Conservation (phyloP, 2,329 filamentous ascomycete species). For the Aureobasidium lini region DNA sequence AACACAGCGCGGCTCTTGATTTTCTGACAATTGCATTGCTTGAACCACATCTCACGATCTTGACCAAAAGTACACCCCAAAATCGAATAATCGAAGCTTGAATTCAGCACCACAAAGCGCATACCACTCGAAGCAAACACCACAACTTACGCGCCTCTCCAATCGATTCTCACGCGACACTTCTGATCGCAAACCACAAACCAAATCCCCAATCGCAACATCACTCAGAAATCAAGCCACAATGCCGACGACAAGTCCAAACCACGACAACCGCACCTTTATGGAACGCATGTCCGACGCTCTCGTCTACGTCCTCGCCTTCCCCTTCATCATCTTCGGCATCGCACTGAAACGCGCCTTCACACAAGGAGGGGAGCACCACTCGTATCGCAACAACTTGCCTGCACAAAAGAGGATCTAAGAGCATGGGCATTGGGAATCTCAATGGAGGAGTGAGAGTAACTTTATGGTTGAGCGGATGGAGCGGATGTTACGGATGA, state of each 20-base stretch:
- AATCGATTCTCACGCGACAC: background rate
- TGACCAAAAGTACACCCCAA: background rate
- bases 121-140: background rate
- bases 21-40: background rate
- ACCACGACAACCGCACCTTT: constrained; percentile 6
- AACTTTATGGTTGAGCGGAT: background rate
- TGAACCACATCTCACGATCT: too few relatives aligned
- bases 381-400: constrained; percentile 16
- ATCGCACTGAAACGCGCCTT: constrained; percentile 17
- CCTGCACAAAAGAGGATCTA: constrained; percentile 16
- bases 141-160: background rate
- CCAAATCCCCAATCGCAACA: background rate
- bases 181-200: background rate
- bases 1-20: background rate
- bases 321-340: constrained; percentile 18
- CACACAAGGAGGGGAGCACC: constrained; percentile 11
- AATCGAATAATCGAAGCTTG: background rate
- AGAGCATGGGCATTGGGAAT: background rate
- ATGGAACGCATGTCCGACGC: constrained; percentile 18
- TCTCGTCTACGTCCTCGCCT: constrained; percentile 18
- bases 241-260: constrained; percentile 6
- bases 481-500: background rate
- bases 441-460: background rate
- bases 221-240: background rate
- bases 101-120: background rate